phyloP scores from a whole-genome alignment of 2,329 filamentous ascomycete genomes.

The Colletotrichum salicis region DNA sequence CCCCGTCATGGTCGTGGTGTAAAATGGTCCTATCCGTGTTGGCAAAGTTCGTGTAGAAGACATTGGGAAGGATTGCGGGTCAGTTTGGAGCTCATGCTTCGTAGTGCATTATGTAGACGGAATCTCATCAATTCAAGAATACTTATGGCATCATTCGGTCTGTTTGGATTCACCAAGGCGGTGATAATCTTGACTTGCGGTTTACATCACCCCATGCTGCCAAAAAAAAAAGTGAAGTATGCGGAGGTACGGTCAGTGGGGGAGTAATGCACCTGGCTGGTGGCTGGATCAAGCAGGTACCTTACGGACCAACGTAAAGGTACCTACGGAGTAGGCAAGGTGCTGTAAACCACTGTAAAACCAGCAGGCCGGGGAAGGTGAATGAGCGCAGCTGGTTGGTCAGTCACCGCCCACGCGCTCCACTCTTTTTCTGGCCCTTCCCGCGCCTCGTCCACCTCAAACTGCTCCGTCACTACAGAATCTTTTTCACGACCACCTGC shows the following conservation, averaged over 20 bases:
- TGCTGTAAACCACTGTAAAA: constrained; percentile 28
- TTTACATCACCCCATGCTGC: background rate
- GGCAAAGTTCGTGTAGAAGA: constrained; percentile 16
- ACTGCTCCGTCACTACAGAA: constrained; percentile 32
- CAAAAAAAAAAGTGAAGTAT: background rate
- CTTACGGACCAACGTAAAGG: no score
- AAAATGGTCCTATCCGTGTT: constrained; percentile 24
- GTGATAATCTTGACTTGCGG: background rate
- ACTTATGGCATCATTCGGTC: background rate
- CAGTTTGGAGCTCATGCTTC: constrained; percentile 20
- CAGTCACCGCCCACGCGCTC: constrained; percentile 24
- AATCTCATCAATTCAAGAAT: constrained; percentile 22
- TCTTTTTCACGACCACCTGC: constrained; percentile 21
- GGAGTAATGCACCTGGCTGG: constrained; percentile 17
- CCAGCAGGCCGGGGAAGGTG: constrained; percentile 5
- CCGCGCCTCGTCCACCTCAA: constrained; percentile 32
- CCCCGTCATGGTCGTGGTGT: constrained; percentile 29
- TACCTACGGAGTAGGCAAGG: no score
- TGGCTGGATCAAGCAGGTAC: background rate
- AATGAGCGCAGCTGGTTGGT: constrained; percentile 26
- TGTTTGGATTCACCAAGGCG: background rate
- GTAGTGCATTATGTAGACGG: constrained; percentile 29
- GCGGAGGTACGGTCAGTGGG: background rate
- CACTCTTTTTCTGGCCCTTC: constrained; percentile 36
- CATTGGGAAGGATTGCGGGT: constrained; percentile 23